Conservation (phyloP, 2,329 filamentous ascomycete genomes). For the Alternaria brassicicola region DNA sequence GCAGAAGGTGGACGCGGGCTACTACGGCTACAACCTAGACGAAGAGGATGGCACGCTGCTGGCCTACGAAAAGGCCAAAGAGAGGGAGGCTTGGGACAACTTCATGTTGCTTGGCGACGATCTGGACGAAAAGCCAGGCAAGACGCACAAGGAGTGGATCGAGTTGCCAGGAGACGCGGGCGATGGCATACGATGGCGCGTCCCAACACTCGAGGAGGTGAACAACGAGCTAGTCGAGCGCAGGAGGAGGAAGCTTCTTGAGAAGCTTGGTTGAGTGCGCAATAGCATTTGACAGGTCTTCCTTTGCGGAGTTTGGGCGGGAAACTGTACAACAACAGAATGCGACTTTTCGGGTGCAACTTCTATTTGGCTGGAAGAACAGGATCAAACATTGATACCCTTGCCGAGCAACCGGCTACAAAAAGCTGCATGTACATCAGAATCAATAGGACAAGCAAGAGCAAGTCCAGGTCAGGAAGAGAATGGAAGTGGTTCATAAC, state of each 20-base stretch:
- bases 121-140: slow-evolving; percentile 29
- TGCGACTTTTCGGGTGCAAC: background rate
- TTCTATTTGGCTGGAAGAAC: background rate
- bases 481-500: background rate
- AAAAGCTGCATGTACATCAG: slow-evolving; percentile 14
- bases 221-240: slow-evolving; percentile 90
- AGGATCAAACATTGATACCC: slow-evolving; percentile 21
- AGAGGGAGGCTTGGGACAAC: slow-evolving; percentile 77
- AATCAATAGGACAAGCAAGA: slow-evolving; percentile 18
- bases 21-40: slow-evolving; percentile 92
- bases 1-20: slow-evolving; percentile 85
- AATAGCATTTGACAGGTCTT: background rate
- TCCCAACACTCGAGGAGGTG: slow-evolving; percentile 91
- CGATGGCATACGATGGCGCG: slow-evolving; percentile 79
- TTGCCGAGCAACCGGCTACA: slow-evolving; percentile 13
- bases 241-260: slow-evolving; percentile 79
- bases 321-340: slow-evolving; percentile 14
- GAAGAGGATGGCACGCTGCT: slow-evolving; percentile 86
- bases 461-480: slow-evolving; percentile 17
- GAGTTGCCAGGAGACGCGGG: slow-evolving; percentile 84
- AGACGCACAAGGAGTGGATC: slow-evolving; percentile 66
- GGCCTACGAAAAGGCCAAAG: slow-evolving; percentile 80
- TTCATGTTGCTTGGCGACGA: slow-evolving; percentile 65
- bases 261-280: slow-evolving; percentile 66
- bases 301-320: slow-evolving; percentile 1